Conservation (phyloP, 2,329 filamentous ascomycete species). For the Colletotrichum phormii region DNA sequence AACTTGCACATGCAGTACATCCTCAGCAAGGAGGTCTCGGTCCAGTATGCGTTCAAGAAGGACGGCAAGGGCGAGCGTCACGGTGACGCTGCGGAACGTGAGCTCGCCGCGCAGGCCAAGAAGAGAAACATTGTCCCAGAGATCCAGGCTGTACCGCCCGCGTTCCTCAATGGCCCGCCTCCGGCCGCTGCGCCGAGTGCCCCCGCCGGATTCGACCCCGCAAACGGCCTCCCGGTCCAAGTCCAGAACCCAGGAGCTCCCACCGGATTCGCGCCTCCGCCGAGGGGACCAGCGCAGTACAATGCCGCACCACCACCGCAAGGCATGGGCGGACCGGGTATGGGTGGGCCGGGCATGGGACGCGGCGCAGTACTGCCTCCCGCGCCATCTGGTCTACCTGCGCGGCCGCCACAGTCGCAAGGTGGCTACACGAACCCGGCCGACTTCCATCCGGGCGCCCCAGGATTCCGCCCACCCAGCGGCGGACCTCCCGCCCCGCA, state of each 20-base stretch:
- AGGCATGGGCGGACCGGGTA: slow-evolving; percentile 24
- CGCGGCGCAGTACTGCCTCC: slow-evolving; percentile 55
- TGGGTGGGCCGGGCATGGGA: slow-evolving; percentile 32
- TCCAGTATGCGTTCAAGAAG: slow-evolving; percentile 99
- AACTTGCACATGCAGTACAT: slow-evolving; percentile 98
- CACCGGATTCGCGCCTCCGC: slow-evolving; percentile 51
- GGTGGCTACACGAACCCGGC: slow-evolving; percentile 58
- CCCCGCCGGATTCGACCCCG: slow-evolving; percentile 49
- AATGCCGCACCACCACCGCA: slow-evolving; percentile 38
- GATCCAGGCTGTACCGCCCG: slow-evolving; percentile 79
- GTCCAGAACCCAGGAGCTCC: slow-evolving; percentile 42
- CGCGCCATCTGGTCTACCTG: slow-evolving; percentile 62
- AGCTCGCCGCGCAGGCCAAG: slow-evolving; percentile 91
- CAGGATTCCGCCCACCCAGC: slow-evolving; percentile 47
- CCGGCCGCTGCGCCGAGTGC: slow-evolving; percentile 38
- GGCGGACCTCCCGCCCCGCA: slow-evolving; percentile 51
- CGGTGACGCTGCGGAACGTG: slow-evolving; percentile 92
- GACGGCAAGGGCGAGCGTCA: slow-evolving; percentile 97
- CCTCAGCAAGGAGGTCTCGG: slow-evolving; percentile 95
- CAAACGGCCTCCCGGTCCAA: slow-evolving; percentile 42
- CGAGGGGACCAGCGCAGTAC: slow-evolving; percentile 49
- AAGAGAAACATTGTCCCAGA: slow-evolving; percentile 92
- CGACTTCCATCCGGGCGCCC: slow-evolving; percentile 57
- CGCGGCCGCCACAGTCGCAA: slow-evolving; percentile 60
- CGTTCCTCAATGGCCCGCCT: slow-evolving; percentile 65